Percentiles rank a stretch among this genome's conserved stretches.
phyloP scores from a whole-genome alignment of 306 rosid genomes.

The Vigna reflexopilosa region DNA sequence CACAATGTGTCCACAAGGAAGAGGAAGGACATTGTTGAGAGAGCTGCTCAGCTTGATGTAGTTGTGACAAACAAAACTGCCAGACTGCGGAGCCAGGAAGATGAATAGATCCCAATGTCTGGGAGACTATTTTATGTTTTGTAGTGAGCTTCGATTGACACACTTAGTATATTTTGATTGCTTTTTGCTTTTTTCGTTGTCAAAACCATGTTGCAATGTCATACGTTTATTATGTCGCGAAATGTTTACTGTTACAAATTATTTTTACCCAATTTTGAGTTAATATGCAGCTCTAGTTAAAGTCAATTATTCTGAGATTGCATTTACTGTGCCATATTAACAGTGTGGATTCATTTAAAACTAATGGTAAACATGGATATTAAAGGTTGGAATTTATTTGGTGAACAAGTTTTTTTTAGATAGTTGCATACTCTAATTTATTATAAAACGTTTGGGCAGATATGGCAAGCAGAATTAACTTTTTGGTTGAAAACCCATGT shows the following conservation, averaged over 20 bases:
- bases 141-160: conserved; percentile 16
- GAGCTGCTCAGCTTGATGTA: conserved; percentile 89
- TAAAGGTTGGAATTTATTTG: too few relatives aligned
- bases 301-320: background rate
- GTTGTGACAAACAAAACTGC: conserved; percentile 87
- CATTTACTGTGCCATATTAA: too few relatives aligned
- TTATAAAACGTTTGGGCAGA: too few relatives aligned
- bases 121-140: conserved; percentile 10
- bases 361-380: too few relatives aligned
- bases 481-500: too few relatives aligned
- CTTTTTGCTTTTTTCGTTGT: background rate
- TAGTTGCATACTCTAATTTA: too few relatives aligned
- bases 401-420: too few relatives aligned
- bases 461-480: too few relatives aligned
- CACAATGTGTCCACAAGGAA: conserved; percentile 71
- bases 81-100: conserved; percentile 89
- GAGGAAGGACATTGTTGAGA: conserved; percentile 85
- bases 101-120: conserved; percentile 56
- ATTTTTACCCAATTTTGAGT: background rate
- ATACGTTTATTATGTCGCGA: conserved; percentile 16
- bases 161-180: conserved; percentile 20
- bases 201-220: background rate
- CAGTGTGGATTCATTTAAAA: too few relatives aligned
- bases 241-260: background rate
- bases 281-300: background rate